Base-by-base conservation (phyloP, 2,329 filamentous ascomycete genomes). In the Nemania bipapillata region DNA sequence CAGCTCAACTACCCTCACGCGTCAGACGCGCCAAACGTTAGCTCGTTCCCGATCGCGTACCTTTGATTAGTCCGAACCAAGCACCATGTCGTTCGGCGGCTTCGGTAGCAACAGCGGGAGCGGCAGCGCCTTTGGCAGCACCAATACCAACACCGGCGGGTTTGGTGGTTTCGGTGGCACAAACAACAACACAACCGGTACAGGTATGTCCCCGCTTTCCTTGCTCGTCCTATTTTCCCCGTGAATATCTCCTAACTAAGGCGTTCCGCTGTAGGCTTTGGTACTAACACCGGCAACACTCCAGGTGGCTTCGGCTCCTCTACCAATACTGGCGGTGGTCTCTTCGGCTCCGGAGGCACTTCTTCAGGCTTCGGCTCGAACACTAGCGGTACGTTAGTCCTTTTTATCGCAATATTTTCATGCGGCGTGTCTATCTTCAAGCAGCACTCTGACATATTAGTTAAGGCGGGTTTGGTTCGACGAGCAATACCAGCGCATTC, bases 101-200 rank as follows among this genome's bases (percentile, higher is more conserved):
- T 87, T 87, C 74, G 83, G 84, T 73, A 81, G 83, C 73, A 83
- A 84, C 75, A 81, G 83, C 75, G 86, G 85, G 75, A 81, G 82
- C 75, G 86, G 87, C 60, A 66, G 72, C 56, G 66, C 70, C 72
- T 73, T 71, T 83, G 90, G 91, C 80, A 87, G 87, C 81, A 84
- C 84, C 71, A 88, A 86, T 77, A 83, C 82, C 64, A 81, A 80
- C 57, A 76, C 82, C 80, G 83, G 77, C 73, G 83, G 81, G 24
- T 91, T 91, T 79, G 86, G 87, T 73, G 88, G 87, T 52, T 90
- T 88, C 68, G 86, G 86, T 45, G 60, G 80, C 63, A 82, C 78
- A 68, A 81, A 77, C 69, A 83, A 77, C 69, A 83, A 75, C 68
- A 81, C 77, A 59, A 78, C 80, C 63, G 80, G 77, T 70, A 77